Evolutionary conservation across 2,329 filamentous ascomycete genomes (phyloP).

Genomic region (Chaetomium strumarium): DNA sequence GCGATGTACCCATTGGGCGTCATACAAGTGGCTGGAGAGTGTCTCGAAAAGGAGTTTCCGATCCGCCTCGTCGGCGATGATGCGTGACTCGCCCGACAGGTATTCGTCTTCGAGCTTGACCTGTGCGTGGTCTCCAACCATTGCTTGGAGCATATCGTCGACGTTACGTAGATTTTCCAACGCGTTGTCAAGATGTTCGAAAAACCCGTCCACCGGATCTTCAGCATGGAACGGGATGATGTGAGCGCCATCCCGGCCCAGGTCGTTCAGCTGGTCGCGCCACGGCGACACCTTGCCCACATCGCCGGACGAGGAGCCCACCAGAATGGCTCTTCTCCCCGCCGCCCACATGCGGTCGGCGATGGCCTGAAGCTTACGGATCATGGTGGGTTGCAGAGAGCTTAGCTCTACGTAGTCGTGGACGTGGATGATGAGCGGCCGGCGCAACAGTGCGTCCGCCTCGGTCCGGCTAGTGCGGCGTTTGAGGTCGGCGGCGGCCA

Average conservation of each 20-base stretch:
- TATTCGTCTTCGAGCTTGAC: slow-evolving; percentile 5
- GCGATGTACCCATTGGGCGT: slow-evolving; percentile 32
- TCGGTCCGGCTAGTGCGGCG: slow-evolving; percentile 1
- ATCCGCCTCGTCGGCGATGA: background rate
- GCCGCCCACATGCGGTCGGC: slow-evolving; percentile 66
- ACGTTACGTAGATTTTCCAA: slow-evolving; percentile 41
- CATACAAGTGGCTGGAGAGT: slow-evolving; percentile 25
- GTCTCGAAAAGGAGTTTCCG: background rate
- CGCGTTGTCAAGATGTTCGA: slow-evolving; percentile 3
- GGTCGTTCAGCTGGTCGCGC: slow-evolving; percentile 27
- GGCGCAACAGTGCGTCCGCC: background rate
- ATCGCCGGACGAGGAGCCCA: slow-evolving; percentile 65
- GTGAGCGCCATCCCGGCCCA: slow-evolving; percentile 30
- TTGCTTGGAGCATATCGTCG: slow-evolving; percentile 37
- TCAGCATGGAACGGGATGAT: slow-evolving; percentile 27
- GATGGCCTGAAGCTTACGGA: slow-evolving; percentile 63
- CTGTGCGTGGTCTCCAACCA: slow-evolving; percentile 18
- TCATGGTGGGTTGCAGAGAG: slow-evolving; percentile 63
- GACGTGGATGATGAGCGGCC: slow-evolving; percentile 63
- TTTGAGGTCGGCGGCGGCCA: slow-evolving; percentile 41
- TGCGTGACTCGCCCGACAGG: too few relatives aligned
- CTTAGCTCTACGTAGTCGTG: slow-evolving; percentile 76
- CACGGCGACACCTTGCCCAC: slow-evolving; percentile 36
- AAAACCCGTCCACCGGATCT: slow-evolving; percentile 1
- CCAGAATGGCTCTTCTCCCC: slow-evolving; percentile 66